Conservation (phyloP, 202 grass and related monocot genomes). For the Panicum hallii region DNA sequence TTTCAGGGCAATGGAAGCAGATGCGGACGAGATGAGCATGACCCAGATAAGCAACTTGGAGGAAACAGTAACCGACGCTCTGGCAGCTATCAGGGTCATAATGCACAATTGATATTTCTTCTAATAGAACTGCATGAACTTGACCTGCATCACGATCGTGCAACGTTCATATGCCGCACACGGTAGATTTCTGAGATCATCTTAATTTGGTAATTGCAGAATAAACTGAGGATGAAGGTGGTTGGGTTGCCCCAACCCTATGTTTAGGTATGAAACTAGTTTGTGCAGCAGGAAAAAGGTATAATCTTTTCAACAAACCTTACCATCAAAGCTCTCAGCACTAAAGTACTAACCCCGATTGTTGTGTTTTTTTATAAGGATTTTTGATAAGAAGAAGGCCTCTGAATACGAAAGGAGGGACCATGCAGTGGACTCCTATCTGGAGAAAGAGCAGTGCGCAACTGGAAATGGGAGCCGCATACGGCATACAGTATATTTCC, state of each 20-base stretch:
- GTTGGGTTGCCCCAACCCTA: neutral
- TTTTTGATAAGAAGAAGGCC: neutral
- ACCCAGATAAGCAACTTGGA: conserved; percentile 31
- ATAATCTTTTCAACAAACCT: neutral
- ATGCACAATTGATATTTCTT: neutral
- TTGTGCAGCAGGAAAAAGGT: neutral
- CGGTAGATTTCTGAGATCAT: conserved; percentile 4
- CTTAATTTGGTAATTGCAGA: conserved; percentile 38
- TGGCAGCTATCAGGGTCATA: conserved; percentile 45
- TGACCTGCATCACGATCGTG: neutral
- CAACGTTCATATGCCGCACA: neutral
- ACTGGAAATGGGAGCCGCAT: neutral
- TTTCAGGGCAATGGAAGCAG: conserved; percentile 46
- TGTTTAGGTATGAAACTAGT: conserved; percentile 28
- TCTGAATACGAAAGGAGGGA: neutral
- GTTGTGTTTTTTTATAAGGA: neutral
- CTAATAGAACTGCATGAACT: neutral
- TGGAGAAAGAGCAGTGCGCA: neutral
- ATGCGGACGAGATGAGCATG: conserved; percentile 28
- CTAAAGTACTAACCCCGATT: neutral
- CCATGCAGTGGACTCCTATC: neutral
- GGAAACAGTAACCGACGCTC: conserved; percentile 33
- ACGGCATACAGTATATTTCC: too few relatives aligned
- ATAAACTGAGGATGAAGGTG: conserved; percentile 35
- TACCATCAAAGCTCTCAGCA: neutral